Base-by-base conservation (phyloP, 2,329 filamentous ascomycete genomes). In the Fusarium nygamai region DNA sequence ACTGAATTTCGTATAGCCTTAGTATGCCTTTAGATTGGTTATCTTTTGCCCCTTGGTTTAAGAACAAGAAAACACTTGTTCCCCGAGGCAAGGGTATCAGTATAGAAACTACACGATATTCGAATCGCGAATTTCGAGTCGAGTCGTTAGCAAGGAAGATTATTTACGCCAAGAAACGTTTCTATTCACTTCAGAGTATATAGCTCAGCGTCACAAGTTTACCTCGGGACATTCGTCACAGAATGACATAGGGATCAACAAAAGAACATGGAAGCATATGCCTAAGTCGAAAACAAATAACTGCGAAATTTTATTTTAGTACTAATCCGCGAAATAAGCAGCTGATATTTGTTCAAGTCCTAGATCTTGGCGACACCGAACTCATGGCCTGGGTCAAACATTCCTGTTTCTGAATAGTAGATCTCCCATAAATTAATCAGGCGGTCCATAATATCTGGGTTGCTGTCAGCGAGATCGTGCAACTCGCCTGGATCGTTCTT, bases 321-420 rank as follows among this genome's bases (percentile, higher is more conserved):
- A 29, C 14, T 29, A 12, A 24, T 19, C 24, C 24, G 14, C 8
- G 20, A 39, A 29, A 11, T 20, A 36, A 24, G 13, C n/a, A 20
- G 10, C 16, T 31, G 16, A 33, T n/a, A n/a, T 47, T 19, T 39
- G n/a, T 47, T 46, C 6, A 38, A 47, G 22, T 11, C 14, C 36
- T 34, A 63, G 36, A 60, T 63, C 27, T 63, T 46, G 17, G 53
- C 60, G 27, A 63, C 33, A 22, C 53, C 27, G n/a, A 71, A 71
- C 20, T 71, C 68, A 56, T 70, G 56, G 0, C 50, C 66, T 4
- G 66, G 66, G 10, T 71, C 56, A 56, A 71, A 65, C 63, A 74
- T 74, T 10, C 71, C 68, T 5, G 72, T 65, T 33, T 75, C 71
- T 4, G 58, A 61, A 11, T 69, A 68, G 24, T 75, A 75, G 14